Evolutionary conservation across 768 basidiomycete genomes (phyloP), one percentile per base, ranked within the genome.

Genomic region (Zangia roseola): DNA sequence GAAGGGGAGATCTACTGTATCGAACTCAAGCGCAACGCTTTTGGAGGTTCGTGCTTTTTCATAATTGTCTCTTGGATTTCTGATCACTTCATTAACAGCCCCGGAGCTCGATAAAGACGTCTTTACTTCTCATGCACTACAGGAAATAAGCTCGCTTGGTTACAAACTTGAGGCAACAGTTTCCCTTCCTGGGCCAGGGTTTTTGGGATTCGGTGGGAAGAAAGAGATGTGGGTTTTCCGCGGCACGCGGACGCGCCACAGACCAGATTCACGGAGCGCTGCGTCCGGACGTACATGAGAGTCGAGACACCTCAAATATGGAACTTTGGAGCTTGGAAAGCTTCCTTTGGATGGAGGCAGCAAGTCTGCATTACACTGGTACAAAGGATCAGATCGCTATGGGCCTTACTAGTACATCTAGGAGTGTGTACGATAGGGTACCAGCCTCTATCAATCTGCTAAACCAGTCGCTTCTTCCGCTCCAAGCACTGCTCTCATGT

Each of bases 191-290:
- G 59, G 67, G 6, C 48, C 58, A 10, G 70, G 71, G 5, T 53
- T 73, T 24, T 56, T 75, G 40, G 69, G 71, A 20, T 59, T 78
- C 21, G 66, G 71, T 14, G 59, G 65, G 14, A 73, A 75, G 49
- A 78, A 74, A 57, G 86, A 88, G 62, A 57, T 86, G 14, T 80
- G 86, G 70, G 72, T 89, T 21, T 87, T 89, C 71, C 77, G 76
- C 55, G 73, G 82, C 42, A 56, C 45, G 33, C 59, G 58, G 50
- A 47, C 50, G 47, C 68, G 59, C 45, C 54, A 68, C 45, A 57
- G 65, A 43, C 39, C 62, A 17, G 69, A 66, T 39, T 65, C 66
- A 8, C 64, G 65, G 13, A 52, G 30, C 45, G 57, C 47, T 40
- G 36, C 54, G 7, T 59, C 63, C 4, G 60, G 57, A 17, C 58